Evolutionary conservation across 1,284 basidiomycete species (phyloP).

Genomic region (Marasmius oreades): DNA sequence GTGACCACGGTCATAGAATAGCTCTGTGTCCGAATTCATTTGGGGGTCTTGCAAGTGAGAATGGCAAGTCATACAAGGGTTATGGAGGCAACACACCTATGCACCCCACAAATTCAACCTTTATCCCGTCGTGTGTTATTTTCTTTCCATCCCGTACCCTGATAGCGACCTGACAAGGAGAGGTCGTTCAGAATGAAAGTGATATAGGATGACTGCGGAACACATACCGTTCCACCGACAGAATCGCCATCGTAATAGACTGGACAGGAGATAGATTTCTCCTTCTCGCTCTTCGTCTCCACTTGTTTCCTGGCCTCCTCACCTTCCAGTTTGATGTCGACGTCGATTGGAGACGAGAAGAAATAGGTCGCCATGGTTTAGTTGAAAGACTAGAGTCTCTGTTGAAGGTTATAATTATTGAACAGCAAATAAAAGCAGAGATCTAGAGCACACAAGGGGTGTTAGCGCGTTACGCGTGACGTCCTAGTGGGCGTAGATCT

Average conservation of each 20-base stretch:
- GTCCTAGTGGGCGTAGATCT: too few relatives aligned
- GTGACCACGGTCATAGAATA: constrained; percentile 96
- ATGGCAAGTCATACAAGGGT: constrained; percentile 7
- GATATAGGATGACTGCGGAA: constrained; percentile 4
- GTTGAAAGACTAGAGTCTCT: too few relatives aligned
- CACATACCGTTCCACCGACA: constrained; percentile 78
- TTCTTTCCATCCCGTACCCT: constrained; percentile 95
- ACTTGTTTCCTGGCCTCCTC: constrained; percentile 85
- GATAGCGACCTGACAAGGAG: constrained; percentile 65
- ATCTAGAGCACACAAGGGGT: too few relatives aligned
- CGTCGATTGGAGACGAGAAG: constrained; percentile 88
- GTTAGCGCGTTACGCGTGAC: too few relatives aligned
- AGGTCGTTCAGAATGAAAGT: neutral
- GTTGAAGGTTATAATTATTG: too few relatives aligned
- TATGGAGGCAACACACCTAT: constrained; percentile 63
- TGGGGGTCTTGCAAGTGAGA: neutral
- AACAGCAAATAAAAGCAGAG: too few relatives aligned
- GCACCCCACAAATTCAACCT: constrained; percentile 95
- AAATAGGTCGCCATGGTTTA: constrained; percentile 81
- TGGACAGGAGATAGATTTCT: constrained; percentile 79
- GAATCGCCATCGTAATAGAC: constrained; percentile 96
- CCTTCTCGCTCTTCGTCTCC: constrained; percentile 75
- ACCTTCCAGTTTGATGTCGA: constrained; percentile 85
- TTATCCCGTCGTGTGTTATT: constrained; percentile 93
- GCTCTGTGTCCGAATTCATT: constrained; percentile 48